Evolutionary conservation across 495 filamentous ascomycete genomes (phyloP).

Genomic region (Penicillium maclennaniae): DNA sequence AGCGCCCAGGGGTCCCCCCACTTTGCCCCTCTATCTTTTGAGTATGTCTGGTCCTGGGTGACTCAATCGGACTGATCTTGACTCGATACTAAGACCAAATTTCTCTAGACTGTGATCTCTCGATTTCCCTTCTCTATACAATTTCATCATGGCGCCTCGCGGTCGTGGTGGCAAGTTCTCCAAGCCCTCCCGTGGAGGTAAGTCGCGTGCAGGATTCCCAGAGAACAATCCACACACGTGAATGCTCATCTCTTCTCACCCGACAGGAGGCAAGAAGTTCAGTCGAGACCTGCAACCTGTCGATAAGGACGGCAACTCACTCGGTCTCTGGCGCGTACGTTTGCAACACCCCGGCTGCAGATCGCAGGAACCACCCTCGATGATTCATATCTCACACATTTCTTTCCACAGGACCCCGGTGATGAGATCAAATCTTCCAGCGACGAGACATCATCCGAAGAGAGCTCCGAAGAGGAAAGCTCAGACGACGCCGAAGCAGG

Average conservation of each 20-base stretch:
- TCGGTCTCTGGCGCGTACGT: conserved; percentile 74
- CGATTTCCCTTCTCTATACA: neutral
- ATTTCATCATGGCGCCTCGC: conserved; percentile 42
- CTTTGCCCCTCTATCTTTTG: conserved; percentile 10
- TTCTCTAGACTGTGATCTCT: neutral
- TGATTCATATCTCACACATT: neutral
- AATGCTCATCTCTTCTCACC: neutral
- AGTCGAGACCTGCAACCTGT: conserved; percentile 82
- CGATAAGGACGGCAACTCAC: conserved; percentile 74
- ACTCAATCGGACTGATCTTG: neutral
- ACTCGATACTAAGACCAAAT: neutral
- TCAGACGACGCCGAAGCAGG: conserved; percentile 40
- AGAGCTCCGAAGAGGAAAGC: conserved; percentile 39
- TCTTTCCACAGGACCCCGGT: conserved; percentile 40
- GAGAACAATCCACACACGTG: conserved; percentile 1
- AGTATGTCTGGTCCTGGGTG: neutral
- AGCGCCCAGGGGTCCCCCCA: neutral
- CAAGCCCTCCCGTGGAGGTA: conserved; percentile 90
- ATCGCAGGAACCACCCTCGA: neutral
- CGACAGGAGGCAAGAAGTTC: conserved; percentile 85
- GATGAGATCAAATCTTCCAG: conserved; percentile 39
- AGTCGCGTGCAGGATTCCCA: conserved; percentile 21
- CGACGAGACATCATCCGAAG: conserved; percentile 39
- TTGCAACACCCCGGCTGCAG: neutral
- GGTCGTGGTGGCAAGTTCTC: conserved; percentile 89